Evolutionary conservation across 306 rosid species (phyloP).

Genomic region (Sindora glabra): DNA sequence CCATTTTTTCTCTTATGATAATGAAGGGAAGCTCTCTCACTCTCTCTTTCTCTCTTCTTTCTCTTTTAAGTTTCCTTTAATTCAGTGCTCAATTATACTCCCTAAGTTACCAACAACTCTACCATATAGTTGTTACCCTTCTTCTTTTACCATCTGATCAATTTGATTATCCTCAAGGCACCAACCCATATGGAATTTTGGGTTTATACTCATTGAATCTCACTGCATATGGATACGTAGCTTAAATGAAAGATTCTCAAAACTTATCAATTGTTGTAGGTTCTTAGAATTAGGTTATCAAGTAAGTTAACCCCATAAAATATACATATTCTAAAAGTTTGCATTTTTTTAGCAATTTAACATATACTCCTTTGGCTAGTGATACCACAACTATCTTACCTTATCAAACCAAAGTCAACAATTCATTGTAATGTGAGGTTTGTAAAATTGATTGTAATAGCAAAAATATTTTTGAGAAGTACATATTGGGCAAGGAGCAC

Average conservation of each 20-base stretch:
- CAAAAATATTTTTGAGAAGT: slow-evolving; percentile 35
- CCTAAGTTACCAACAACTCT: too few species aligned
- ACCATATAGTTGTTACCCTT: too few species aligned
- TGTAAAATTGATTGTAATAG: slow-evolving; percentile 38
- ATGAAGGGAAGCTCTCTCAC: too few species aligned
- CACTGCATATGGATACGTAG: slow-evolving; percentile 7
- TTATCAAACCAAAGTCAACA: slow-evolving; percentile 21
- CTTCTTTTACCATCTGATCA: slow-evolving; percentile 19
- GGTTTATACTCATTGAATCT: slow-evolving; percentile 12
- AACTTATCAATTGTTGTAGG: slow-evolving; percentile 17
- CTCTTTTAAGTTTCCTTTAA: too few species aligned
- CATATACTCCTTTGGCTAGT: slow-evolving; percentile 14
- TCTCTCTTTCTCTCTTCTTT: too few species aligned
- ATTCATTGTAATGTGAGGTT: slow-evolving; percentile 32
- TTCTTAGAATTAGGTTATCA: slow-evolving; percentile 18
- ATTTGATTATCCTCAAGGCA: slow-evolving; percentile 43
- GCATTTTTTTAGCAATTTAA: slow-evolving; percentile 19
- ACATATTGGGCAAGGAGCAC: slow-evolving; percentile 42
- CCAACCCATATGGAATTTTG: slow-evolving; percentile 24
- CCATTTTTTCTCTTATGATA: too few species aligned
- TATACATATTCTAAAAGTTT: slow-evolving; percentile 25
- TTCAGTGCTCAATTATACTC: too few species aligned
- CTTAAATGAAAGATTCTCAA: slow-evolving; percentile 3
- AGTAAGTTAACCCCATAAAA: slow-evolving; percentile 15
- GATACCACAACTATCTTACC: slow-evolving; percentile 3